Evolutionary conservation across 495 filamentous ascomycete genomes (phyloP), one percentile per base, ranked within the genome.

Genomic region (Neurospora cerealis): DNA sequence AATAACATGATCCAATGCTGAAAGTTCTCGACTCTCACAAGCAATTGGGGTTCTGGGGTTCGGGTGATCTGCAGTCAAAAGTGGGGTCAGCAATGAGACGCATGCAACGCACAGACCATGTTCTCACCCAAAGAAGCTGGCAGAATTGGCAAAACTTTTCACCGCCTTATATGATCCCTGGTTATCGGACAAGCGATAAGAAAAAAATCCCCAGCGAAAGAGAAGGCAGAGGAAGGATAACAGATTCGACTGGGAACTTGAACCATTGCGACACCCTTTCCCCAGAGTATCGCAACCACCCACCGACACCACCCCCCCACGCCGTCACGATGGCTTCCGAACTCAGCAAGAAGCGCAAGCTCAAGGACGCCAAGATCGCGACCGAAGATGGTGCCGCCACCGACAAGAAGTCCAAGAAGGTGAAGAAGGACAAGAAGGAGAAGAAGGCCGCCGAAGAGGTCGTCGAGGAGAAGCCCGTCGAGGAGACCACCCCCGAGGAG

Each of bases 341-440:
- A 42, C 77, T 77, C 73, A 84, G 79, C 78, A 87, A 85, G 66
- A 87, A 87, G 81, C 80, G 85, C 28, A 87, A 87, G 70, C 75
- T 82, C 69, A 83, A 82, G 78, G 83, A 85, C 38, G 70, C 77
- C 70, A 81, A 81, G 41, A 76, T 75, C 48, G 28, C 76, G 38
- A 83, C 83, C 73, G 74, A 74, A 15, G 73, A 78, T 54, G 73
- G 72, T 71, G 17, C 71, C 72, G 76, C 71, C 71, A 76, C 69
- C 70, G 76, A n/a, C 71, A 79, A 71, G 76, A 83, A 79, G 75
- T 66, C 62, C 71, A 81, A 79, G 69, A 78, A 78, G 74, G 69
- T 74, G 69, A 83, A 72, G 78, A 78, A 73, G 48, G 76, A 54
- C 66, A 74, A 74, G 41, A 74, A 75, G 36, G 75, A 70, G 66